Evolutionary conservation across 2,329 filamentous ascomycete genomes (phyloP).

Genomic region (Penicillium janthinellum): DNA sequence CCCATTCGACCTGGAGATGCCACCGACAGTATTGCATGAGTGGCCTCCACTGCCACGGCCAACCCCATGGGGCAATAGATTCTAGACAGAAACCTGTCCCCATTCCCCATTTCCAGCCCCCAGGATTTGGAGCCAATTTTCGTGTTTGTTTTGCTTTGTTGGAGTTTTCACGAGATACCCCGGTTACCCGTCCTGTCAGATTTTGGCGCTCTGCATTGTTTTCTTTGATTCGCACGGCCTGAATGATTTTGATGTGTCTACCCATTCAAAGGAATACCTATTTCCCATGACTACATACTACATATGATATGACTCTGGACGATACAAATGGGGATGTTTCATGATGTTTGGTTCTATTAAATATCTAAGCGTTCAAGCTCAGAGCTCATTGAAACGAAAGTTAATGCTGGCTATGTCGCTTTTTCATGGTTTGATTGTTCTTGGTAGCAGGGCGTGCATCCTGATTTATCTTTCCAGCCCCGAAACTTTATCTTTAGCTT

Average conservation of each 20-base stretch:
- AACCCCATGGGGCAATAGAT: background rate
- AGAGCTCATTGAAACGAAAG: background rate
- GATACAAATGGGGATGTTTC: background rate
- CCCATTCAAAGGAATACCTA: background rate
- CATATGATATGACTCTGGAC: background rate
- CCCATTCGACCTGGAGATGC: conserved; percentile 39
- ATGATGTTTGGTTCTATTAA: background rate
- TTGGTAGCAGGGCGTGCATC: background rate
- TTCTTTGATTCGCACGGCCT: background rate
- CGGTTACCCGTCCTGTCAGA: background rate
- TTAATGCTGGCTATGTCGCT: no score
- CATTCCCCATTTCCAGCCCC: background rate
- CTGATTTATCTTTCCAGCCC: background rate
- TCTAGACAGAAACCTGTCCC: background rate
- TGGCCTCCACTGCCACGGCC: background rate
- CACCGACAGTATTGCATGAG: conserved; percentile 36
- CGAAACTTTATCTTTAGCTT: background rate
- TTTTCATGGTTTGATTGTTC: background rate
- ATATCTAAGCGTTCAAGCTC: background rate
- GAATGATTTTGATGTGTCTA: background rate
- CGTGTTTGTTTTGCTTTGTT: background rate
- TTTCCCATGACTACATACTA: background rate
- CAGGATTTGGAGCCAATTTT: background rate
- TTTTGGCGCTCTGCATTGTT: background rate
- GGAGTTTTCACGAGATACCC: conserved; percentile 2